Base-by-base conservation (phyloP, 805 yeast species). In the Metschnikowia drakensbergensis region DNA sequence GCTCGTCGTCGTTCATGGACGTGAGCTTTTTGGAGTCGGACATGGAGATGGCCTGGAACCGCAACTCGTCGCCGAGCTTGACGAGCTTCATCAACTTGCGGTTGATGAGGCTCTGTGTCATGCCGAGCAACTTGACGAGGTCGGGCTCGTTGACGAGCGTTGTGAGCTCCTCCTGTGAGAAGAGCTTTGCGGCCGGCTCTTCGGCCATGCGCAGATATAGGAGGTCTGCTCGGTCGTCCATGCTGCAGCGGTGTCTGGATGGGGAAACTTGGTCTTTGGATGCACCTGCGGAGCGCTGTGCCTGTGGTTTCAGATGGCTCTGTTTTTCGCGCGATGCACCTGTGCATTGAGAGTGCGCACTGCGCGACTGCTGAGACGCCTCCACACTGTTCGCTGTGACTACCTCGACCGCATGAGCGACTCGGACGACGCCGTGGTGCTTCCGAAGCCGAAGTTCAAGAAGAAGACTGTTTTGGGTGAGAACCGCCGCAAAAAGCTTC, bases 1-100 rank as follows among this genome's bases (percentile, higher is more conserved):
- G 84, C 67, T 94, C 98, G 59, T 94, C 99, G 28, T 84, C 79
- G 6, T 79, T 63, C 97, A 92, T 90, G 34, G 82, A 76, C 26
- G 83, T 74, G 52, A 88, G 80, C 60, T 87, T 88, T 27, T 71
- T 77, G 7, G 97, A 97, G 53, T 90, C 97, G 9, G 78, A 71
- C 36, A 75, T 67, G 5, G 83, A 75, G 2, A 88, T 85, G 1
- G 91, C 89, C 62, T 86, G 87, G 68, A 90, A 94, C 61, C 77
- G 76, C 52, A 85, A 74, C 51, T 74, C 86, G 50, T 79, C 85
- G 48, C 84, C 84, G 53, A 76, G 81, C 58, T 83, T 86, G 26
- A 84, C 76, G 50, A 88, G 69, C 63, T 87, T 86, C 45, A 89
- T 75, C 50, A 88, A 71, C 54, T 84, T 83, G 51, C 74, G 74